Percentiles rank a stretch among this genome's conserved stretches.
These are phyloP conservation scores for Striga asiatica DNA, from an alignment of 257 asterid genomes.

Conservation along the genomic window DNA sequence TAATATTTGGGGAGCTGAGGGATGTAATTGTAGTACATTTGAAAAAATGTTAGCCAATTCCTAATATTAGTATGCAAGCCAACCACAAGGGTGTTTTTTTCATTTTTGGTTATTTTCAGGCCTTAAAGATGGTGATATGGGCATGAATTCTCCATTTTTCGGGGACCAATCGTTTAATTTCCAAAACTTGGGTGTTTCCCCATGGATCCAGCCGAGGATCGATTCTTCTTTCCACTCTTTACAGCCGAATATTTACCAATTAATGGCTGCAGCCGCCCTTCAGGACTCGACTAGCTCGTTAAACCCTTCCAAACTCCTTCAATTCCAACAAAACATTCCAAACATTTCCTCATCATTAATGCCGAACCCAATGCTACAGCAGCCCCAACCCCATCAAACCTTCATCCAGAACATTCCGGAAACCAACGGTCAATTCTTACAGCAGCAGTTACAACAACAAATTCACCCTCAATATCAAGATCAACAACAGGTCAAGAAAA, in stretches of 20 bases:
- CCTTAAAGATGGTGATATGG: too few species aligned
- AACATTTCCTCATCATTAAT: conserved; percentile 36
- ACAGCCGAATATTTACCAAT: conserved; percentile 77
- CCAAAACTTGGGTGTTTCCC: conserved; percentile 46
- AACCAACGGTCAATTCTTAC: conserved; percentile 57
- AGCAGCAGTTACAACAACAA: conserved; percentile 53
- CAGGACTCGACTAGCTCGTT: conserved; percentile 47
- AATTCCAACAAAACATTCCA: conserved; percentile 51
- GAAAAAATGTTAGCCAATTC: too few species aligned
- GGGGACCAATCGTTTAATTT: conserved; percentile 56
- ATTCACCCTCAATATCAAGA: conserved; percentile 39
- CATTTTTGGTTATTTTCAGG: too few species aligned
- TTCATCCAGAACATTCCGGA: conserved; percentile 50
- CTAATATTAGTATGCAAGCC: neutral
- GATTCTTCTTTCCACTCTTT: conserved; percentile 52
- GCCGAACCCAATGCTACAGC: conserved; percentile 45
- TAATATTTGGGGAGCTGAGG: neutral
- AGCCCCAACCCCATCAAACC: conserved; percentile 37
- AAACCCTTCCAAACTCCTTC: conserved; percentile 60
- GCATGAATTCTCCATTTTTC: conserved; percentile 47
- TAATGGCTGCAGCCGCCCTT: conserved; percentile 35
- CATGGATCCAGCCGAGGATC: conserved; percentile 79
- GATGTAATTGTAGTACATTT: too few species aligned
- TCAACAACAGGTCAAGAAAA: conserved; percentile 36
- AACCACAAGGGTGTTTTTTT: too few species aligned